Evolutionary conservation across 495 filamentous ascomycete species (phyloP).

Genomic region (Acidomyces sp.): DNA sequence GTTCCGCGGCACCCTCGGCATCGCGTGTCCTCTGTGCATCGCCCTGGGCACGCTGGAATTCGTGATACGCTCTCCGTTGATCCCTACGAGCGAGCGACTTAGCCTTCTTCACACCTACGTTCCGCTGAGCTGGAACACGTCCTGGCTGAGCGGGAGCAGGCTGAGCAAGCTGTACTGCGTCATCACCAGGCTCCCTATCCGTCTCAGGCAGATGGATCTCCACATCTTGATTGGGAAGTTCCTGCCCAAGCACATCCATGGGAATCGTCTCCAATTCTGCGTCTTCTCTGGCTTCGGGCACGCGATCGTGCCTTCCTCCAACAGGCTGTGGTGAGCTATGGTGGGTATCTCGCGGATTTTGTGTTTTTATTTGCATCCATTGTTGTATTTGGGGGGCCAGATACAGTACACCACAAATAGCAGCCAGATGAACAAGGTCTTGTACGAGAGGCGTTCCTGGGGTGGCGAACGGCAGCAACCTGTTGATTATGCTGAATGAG

Average conservation of each 20-base stretch:
- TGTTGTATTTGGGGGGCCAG: conserved; percentile 23
- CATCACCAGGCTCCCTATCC: background rate
- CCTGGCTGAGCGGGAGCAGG: conserved; percentile 1
- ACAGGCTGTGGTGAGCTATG: background rate
- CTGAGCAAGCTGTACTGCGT: conserved; percentile 3
- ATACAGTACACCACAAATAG: conserved; percentile 27
- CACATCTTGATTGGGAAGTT: background rate
- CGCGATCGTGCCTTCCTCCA: background rate
- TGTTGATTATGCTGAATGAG: conserved; percentile 17
- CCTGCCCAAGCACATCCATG: background rate
- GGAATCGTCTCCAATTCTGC: background rate
- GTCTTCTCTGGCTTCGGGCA: background rate
- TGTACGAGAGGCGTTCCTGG: conserved; percentile 27
- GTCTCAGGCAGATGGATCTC: conserved; percentile 2
- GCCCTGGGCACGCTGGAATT: conserved; percentile 33
- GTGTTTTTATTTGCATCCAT: conserved; percentile 6
- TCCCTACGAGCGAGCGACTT: conserved; percentile 35
- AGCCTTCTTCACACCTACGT: conserved; percentile 37
- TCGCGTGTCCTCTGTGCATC: conserved; percentile 28
- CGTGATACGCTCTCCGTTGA: conserved; percentile 37
- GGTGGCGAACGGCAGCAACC: conserved; percentile 29
- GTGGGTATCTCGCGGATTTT: background rate
- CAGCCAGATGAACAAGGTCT: conserved; percentile 27
- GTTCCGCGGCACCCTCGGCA: conserved; percentile 26
- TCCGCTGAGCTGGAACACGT: conserved; percentile 19